phyloP scores from a whole-genome alignment of 495 filamentous ascomycete species.

The Penicillium alfredii region DNA sequence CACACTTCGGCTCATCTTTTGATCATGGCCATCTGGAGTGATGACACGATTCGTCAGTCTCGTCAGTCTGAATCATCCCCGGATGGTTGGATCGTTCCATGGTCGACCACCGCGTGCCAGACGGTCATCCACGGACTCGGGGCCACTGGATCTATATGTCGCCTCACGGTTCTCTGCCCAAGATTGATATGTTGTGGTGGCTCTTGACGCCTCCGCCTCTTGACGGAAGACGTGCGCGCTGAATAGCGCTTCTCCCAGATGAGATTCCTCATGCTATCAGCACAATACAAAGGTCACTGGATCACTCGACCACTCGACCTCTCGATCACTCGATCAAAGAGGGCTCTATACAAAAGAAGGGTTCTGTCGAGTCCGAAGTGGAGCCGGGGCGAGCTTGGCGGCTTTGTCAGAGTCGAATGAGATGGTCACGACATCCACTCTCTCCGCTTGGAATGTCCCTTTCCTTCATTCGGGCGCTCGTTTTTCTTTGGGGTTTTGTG shows the following conservation, averaged over 20 bases:
- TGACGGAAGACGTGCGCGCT: no score
- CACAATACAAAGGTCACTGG: no score
- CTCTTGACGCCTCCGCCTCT: no score
- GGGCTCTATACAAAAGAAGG: no score
- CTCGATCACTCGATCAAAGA: no score
- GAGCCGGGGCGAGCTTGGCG: constrained; percentile 22
- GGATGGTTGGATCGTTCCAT: constrained; percentile 19
- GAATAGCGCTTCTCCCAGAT: no score
- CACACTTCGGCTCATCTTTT: constrained; percentile 22
- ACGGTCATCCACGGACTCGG: constrained; percentile 16
- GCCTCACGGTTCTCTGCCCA: not conserved
- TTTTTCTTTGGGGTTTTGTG: not conserved
- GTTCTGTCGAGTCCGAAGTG: constrained; percentile 8
- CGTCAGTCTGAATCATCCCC: constrained; percentile 31
- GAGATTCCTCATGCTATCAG: no score
- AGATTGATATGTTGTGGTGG: no score
- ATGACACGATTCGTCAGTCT: constrained; percentile 36
- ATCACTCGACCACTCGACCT: no score
- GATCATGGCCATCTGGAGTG: constrained; percentile 19
- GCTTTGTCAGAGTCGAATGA: constrained; percentile 27
- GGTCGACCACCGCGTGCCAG: constrained; percentile 19
- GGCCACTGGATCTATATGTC: constrained; percentile 1
- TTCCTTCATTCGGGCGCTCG: constrained; percentile 7
- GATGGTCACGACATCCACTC: constrained; percentile 21
- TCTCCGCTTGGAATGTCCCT: constrained; percentile 23